phyloP scores from a whole-genome alignment of 305 asterid genomes.

The Andrographis paniculata region DNA sequence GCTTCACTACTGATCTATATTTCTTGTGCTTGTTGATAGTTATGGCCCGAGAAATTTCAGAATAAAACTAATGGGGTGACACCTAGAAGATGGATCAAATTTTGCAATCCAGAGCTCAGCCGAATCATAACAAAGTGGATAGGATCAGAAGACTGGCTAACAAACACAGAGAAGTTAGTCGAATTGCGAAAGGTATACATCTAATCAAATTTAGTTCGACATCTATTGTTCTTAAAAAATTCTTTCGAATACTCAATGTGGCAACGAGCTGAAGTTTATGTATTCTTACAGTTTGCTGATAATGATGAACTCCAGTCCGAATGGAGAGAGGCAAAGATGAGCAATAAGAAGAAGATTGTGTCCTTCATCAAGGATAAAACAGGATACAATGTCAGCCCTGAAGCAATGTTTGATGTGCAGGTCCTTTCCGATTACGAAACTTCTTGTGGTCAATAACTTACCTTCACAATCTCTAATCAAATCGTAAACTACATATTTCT shows the following conservation, averaged over 20 bases:
- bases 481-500: not conserved
- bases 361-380: constrained; percentile 72
- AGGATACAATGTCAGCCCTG: constrained; percentile 76
- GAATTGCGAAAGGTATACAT: constrained; percentile 77
- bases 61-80: constrained; percentile 95
- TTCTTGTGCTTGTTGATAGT: constrained; percentile 30
- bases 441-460: constrained; percentile 3
- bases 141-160: constrained; percentile 72
- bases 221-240: too few species aligned
- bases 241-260: not conserved
- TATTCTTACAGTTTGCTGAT: constrained; percentile 61
- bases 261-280: not conserved
- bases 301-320: constrained; percentile 72
- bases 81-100: constrained; percentile 83
- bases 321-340: constrained; percentile 79
- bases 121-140: constrained; percentile 69
- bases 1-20: constrained; percentile 10
- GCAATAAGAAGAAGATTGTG: constrained; percentile 61
- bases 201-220: too few species aligned
- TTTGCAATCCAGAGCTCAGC: constrained; percentile 80
- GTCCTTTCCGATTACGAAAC: constrained; percentile 27
- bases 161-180: constrained; percentile 61
- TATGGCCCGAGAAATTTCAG: constrained; percentile 89
- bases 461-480: not conserved
- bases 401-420: constrained; percentile 93